Percentiles rank a stretch among this genome's conserved stretches.
These are phyloP conservation scores for Lodderomyces jiufengensis DNA, from an alignment of 1,139 yeast species.

Conservation along the genomic window DNA sequence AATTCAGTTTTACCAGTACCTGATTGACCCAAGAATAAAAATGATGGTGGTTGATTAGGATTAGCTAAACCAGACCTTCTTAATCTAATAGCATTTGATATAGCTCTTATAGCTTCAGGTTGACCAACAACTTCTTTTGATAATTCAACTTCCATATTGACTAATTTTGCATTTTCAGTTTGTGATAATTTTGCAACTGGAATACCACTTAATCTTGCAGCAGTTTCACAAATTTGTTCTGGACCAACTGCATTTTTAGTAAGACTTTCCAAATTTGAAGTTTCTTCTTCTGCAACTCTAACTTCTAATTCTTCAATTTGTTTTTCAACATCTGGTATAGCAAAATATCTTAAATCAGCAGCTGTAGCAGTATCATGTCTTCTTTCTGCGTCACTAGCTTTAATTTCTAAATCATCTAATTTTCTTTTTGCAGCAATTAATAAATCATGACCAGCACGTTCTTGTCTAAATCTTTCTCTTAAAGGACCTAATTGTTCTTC, in stretches of 20 bases:
- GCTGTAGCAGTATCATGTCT: constrained; percentile 92
- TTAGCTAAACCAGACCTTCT: constrained; percentile 94
- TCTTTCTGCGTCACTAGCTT: constrained; percentile 96
- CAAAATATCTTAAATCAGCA: constrained; percentile 94
- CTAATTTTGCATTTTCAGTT: constrained; percentile 90
- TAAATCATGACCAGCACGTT: constrained; percentile 88
- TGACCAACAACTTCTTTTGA: constrained; percentile 90
- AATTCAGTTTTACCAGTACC: constrained; percentile 99
- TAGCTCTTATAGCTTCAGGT: constrained; percentile 93
- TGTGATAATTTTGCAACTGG: constrained; percentile 97
- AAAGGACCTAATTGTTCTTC: constrained; percentile 85
- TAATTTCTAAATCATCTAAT: constrained; percentile 85
- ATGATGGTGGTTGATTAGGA: constrained; percentile 95
- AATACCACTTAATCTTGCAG: constrained; percentile 94
- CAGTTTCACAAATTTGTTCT: constrained; percentile 94
- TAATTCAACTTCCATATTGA: constrained; percentile 88
- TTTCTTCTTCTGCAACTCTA: constrained; percentile 70
- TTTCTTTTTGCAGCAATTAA: constrained; percentile 84
- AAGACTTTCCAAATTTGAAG: constrained; percentile 60
- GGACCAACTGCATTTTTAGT: constrained; percentile 87
- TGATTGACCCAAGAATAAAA: constrained; percentile 89
- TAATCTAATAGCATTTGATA: constrained; percentile 88
- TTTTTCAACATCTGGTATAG: constrained; percentile 85
- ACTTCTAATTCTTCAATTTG: constrained; percentile 73
- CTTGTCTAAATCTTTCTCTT: constrained; percentile 81